Evolutionary conservation across 2,329 filamentous ascomycete genomes (phyloP).

Genomic region (Talaromyces sp.): DNA sequence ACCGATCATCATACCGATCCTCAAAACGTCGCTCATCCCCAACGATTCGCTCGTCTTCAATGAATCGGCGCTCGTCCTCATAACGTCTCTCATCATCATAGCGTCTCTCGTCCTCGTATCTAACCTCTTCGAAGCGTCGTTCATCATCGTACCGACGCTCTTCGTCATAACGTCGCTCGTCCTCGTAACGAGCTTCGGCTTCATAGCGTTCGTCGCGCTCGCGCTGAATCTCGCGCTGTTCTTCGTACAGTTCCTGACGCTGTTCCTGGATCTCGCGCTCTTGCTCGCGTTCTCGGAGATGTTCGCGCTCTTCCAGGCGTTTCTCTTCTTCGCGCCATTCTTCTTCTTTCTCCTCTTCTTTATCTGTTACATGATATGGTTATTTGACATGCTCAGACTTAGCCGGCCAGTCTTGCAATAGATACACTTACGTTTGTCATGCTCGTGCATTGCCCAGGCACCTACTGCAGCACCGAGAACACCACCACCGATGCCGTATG

Average conservation of each 20-base stretch:
- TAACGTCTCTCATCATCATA: background rate
- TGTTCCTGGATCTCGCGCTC: constrained; percentile 5
- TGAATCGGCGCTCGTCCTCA: background rate
- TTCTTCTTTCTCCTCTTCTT: constrained; percentile 15
- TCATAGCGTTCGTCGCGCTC: constrained; percentile 9
- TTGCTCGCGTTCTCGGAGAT: constrained; percentile 7
- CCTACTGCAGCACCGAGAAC: constrained; percentile 14
- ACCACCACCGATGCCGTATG: constrained; percentile 14
- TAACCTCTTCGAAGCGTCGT: background rate
- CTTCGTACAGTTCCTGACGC: constrained; percentile 11
- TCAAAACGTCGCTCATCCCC: background rate
- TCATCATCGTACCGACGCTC: constrained; percentile 10
- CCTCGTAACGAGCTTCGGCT: background rate
- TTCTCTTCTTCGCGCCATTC: constrained; percentile 15
- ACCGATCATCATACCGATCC: constrained; percentile 11
- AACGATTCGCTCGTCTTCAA: background rate
- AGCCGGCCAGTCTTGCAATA: background rate
- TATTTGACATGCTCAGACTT: background rate
- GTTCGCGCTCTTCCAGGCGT: constrained; percentile 1
- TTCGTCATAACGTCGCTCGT: constrained; percentile 14
- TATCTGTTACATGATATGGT: background rate
- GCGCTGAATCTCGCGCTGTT: constrained; percentile 9
- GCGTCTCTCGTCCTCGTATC: background rate
- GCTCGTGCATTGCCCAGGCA: constrained; percentile 17
- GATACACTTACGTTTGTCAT: constrained; percentile 13